Evolutionary conservation across 148 eudicot genomes (phyloP), one percentile per base, ranked within the genome.

Genomic region (Drosera capensis): DNA sequence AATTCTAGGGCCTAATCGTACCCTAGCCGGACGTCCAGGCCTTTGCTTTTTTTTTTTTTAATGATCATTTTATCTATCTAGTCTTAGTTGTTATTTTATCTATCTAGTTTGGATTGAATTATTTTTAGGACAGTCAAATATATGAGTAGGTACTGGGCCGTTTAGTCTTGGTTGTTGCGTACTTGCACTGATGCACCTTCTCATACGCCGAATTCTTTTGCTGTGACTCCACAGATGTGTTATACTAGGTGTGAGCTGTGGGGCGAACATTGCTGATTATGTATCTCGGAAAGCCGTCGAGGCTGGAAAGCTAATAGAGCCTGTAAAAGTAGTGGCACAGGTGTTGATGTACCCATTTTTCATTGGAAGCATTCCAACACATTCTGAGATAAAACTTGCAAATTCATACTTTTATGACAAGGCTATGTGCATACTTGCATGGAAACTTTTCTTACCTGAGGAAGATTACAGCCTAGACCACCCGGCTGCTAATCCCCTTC

Each of bases 301-400:
- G 47, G 62, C 70, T 1, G 86, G 77, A 20, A 77, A 62, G 53
- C 86, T 72, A 49, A 31, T 88, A 42, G 92, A 88, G 41, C 96
- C 96, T 12, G 75, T 88, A 38, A 80, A 77, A 52, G 81, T 88
- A 26, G 96, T 88, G 13, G 96, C 96, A 15, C 96, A 83, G 51
- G 90, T 88, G 22, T 62, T 88, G 48, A 77, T 88, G 94, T 88
- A 88, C 48, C 96, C 96, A 0, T 88, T 88, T 55, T 88, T 88
- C 71, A 80, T 83, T 13, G 96, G 96, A 42, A 83, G 72, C 14
- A 56, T 73, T n/a, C 94, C 96, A 3, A 88, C 96, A 4, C 94
- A 71, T 44, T 88, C 96, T 0, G 96, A 88, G 59, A 83, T 88
- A 55, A 88, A 69, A 63, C 56, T 88, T 40, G 82, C 96, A 19